phyloP scores from a whole-genome alignment of 768 basidiomycete genomes.

The Lyophyllum semitale region DNA sequence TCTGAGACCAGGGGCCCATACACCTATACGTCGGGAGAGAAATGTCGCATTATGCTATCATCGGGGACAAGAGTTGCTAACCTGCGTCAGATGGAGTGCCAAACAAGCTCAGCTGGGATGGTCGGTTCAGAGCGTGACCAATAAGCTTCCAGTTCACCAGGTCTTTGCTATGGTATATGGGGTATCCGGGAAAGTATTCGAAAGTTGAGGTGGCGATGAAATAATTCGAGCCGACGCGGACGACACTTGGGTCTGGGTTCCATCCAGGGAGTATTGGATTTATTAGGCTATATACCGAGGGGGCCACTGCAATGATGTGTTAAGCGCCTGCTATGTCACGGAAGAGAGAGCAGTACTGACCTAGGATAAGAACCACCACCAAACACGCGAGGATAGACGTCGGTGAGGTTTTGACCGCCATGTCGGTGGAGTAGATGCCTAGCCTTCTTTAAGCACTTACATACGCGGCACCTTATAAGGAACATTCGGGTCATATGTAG shows the following conservation, averaged over 20 bases:
- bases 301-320: not conserved
- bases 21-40: conserved; percentile 17
- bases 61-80: conserved; percentile 8
- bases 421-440: no score
- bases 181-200: conserved; percentile 41
- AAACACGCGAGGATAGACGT: not conserved
- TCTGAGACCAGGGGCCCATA: conserved; percentile 38
- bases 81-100: conserved; percentile 42
- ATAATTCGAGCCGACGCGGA: conserved; percentile 40
- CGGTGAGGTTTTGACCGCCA: not conserved
- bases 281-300: conserved; percentile 11
- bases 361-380: not conserved
- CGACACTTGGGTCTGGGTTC: conserved; percentile 41
- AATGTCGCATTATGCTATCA: not conserved
- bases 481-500: not conserved
- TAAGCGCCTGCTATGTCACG: not conserved
- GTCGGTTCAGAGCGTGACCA: conserved; percentile 37
- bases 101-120: conserved; percentile 35
- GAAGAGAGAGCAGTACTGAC: not conserved
- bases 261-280: conserved; percentile 43
- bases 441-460: not conserved
- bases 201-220: conserved; percentile 41
- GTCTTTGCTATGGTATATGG: conserved; percentile 43
- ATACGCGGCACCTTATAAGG: not conserved
- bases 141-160: conserved; percentile 37